Percentiles rank a stretch among this genome's conserved stretches.
phyloP scores from a whole-genome alignment of 805 yeast genomes.

The Kodamaea neixiangensis region DNA sequence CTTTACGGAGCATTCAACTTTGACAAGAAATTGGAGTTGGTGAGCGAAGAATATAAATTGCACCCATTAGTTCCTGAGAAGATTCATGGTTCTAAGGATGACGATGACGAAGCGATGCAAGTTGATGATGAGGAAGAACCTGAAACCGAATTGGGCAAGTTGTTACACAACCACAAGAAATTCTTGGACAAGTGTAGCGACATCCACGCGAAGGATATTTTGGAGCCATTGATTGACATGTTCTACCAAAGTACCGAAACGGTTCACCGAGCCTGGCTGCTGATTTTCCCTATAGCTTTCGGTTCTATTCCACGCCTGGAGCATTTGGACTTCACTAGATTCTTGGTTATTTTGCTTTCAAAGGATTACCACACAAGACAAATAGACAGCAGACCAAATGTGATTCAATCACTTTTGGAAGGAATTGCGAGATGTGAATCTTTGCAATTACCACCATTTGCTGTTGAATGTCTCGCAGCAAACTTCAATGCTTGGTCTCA shows the following conservation, averaged over 20 bases:
- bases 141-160: conserved; percentile 12
- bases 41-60: conserved; percentile 50
- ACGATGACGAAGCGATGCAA: conserved; percentile 16
- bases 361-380: conserved; percentile 94
- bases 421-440: conserved; percentile 76
- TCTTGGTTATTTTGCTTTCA: conserved; percentile 74
- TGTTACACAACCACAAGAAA: conserved; percentile 29
- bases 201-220: conserved; percentile 56
- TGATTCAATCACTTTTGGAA: conserved; percentile 77
- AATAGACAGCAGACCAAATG: conserved; percentile 82
- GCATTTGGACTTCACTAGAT: conserved; percentile 79
- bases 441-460: conserved; percentile 88
- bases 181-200: conserved; percentile 33
- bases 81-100: conserved; percentile 20
- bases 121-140: conserved; percentile 24
- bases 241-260: conserved; percentile 81
- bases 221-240: conserved; percentile 74
- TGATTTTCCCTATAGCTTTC: conserved; percentile 80
- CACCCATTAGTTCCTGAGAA: conserved; percentile 50
- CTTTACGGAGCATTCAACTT: conserved; percentile 75
- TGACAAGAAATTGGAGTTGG: conserved; percentile 47
- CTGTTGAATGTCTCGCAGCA: conserved; percentile 82
- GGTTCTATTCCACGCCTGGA: conserved; percentile 75
- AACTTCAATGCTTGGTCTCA: conserved; percentile 92
- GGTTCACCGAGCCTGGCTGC: conserved; percentile 81